Conservation (phyloP, 2,329 filamentous ascomycete genomes). For the Camillea tinctor region DNA sequence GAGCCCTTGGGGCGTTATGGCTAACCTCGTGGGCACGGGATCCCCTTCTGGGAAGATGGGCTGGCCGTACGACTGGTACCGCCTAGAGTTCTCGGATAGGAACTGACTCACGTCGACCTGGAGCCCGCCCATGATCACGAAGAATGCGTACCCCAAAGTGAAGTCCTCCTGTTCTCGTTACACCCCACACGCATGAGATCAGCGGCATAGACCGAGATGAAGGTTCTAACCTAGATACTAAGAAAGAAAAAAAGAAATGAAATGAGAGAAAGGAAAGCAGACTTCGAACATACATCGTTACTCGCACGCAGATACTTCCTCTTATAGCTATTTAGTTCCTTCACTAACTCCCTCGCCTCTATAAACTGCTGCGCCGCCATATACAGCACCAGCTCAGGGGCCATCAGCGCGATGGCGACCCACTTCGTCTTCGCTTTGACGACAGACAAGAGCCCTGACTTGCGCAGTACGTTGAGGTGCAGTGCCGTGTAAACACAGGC, state of each 20-base stretch:
- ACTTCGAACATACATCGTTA: neutral
- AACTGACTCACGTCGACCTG: neutral
- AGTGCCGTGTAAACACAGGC: conserved; percentile 36
- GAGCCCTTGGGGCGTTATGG: neutral
- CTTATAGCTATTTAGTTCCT: conserved; percentile 15
- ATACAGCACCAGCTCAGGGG: conserved; percentile 33
- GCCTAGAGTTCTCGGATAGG: neutral
- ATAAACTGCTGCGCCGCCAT: conserved; percentile 20
- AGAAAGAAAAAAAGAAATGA: neutral
- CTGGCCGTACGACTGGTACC: conserved; percentile 1
- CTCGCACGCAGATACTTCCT: conserved; percentile 13
- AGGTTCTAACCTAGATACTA: neutral
- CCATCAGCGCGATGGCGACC: conserved; percentile 31
- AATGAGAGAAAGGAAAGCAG: too few relatives aligned
- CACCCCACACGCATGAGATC: neutral
- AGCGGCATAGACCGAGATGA: neutral
- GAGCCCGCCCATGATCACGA: conserved; percentile 1
- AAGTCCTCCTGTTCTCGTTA: neutral
- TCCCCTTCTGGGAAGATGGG: neutral
- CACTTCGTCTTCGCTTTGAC: conserved; percentile 26
- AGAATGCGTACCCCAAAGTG: neutral
- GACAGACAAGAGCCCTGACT: conserved; percentile 3
- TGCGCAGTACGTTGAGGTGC: conserved; percentile 37
- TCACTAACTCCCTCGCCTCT: conserved; percentile 3
- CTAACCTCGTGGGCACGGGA: conserved; percentile 4